Evolutionary conservation across 192 early-diverging fungal species (phyloP).

Genomic region (Entomortierella beljakovae): DNA sequence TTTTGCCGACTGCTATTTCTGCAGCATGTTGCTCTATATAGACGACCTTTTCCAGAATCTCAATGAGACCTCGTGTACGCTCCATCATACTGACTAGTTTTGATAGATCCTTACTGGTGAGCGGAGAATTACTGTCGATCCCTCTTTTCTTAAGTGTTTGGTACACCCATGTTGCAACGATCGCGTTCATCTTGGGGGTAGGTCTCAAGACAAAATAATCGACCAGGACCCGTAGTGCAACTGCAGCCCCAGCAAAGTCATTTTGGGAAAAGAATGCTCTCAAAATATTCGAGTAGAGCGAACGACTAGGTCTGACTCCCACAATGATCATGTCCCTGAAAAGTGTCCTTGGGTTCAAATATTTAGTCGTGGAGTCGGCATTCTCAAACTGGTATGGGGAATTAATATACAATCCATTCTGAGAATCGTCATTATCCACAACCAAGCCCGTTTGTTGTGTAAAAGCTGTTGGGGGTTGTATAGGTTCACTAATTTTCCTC

Average conservation of each 20-base stretch:
- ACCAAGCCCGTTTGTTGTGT: conserved; percentile 6
- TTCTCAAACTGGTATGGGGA: conserved; percentile 34
- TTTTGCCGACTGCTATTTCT: no score
- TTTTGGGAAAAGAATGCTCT: conserved; percentile 29
- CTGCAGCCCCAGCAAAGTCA: conserved; percentile 32
- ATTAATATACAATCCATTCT: no score
- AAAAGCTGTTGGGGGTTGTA: neutral
- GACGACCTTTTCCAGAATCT: conserved; percentile 35
- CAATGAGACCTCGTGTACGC: conserved; percentile 25
- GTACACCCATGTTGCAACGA: conserved; percentile 30
- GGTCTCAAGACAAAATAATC: conserved; percentile 32
- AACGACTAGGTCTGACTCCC: conserved; percentile 28
- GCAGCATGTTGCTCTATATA: neutral
- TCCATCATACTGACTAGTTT: conserved; percentile 30
- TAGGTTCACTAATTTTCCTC: conserved; percentile 18
- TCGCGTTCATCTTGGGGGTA: conserved; percentile 45
- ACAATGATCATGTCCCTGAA: conserved; percentile 52
- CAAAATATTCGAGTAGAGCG: conserved; percentile 41
- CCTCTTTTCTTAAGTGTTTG: conserved; percentile 24
- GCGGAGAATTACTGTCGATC: neutral
- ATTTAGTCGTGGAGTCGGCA: conserved; percentile 5
- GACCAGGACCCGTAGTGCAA: conserved; percentile 24
- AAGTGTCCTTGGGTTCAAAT: conserved; percentile 16
- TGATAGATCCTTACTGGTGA: conserved; percentile 10
- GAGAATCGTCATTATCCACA: conserved; percentile 10